phyloP scores from a whole-genome alignment of 805 yeast species.

The Candida ponderosae region DNA sequence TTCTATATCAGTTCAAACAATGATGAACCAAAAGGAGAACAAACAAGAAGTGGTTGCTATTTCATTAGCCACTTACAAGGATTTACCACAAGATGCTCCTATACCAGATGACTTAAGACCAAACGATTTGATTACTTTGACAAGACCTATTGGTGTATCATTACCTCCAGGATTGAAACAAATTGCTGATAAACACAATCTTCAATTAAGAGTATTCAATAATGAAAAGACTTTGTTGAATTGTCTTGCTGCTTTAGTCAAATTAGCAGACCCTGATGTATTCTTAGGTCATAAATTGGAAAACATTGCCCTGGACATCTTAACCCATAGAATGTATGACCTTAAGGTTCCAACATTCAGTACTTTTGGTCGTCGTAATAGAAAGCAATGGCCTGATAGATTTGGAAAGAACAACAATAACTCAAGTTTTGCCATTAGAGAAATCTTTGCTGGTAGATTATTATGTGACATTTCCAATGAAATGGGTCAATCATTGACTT shows the following conservation, averaged over 20 bases:
- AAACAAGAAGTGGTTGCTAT: constrained; percentile 85
- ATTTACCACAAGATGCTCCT: constrained; percentile 70
- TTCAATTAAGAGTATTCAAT: constrained; percentile 50
- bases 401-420: constrained; percentile 48
- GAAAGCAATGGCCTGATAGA: constrained; percentile 71
- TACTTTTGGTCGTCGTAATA: constrained; percentile 71
- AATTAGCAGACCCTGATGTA: constrained; percentile 81
- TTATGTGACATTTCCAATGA: constrained; percentile 91
- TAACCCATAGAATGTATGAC: constrained; percentile 75
- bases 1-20: constrained; percentile 72
- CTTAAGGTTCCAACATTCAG: constrained; percentile 72
- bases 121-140: constrained; percentile 57
- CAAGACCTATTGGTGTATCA: constrained; percentile 67
- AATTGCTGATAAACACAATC: constrained; percentile 45
- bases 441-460: constrained; percentile 77
- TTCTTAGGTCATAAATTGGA: constrained; percentile 85
- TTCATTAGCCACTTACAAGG: constrained; percentile 62
- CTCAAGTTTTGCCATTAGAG: constrained; percentile 51
- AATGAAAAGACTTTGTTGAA: constrained; percentile 69
- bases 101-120: constrained; percentile 55
- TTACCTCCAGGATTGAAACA: constrained; percentile 73
- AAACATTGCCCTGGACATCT: constrained; percentile 65
- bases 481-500: constrained; percentile 86
- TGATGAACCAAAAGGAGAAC: constrained; percentile 64
- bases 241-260: constrained; percentile 65